These are phyloP conservation scores for Leishmania lainsoni DNA, from an alignment of 208 protist species.

Conservation along the genomic window DNA sequence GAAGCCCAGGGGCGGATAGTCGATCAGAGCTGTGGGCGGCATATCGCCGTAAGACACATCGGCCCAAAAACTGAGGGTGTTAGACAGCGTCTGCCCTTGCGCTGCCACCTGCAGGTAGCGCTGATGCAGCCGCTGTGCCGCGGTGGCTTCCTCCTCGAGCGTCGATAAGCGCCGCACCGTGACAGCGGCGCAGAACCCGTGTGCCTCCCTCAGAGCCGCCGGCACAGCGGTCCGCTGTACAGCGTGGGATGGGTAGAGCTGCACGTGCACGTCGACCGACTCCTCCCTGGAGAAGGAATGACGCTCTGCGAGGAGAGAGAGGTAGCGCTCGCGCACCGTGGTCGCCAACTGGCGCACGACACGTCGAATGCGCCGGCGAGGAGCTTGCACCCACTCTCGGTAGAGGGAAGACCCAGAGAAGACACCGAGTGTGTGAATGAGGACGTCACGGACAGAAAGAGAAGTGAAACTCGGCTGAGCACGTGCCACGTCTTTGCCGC, in stretches of 20 bases:
- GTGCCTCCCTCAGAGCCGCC: conserved; percentile 3
- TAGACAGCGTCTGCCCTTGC: conserved; percentile 67
- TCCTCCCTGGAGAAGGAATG: background rate
- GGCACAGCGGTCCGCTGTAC: conserved; percentile 1
- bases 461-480: background rate
- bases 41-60: conserved; percentile 37
- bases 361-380: conserved; percentile 34
- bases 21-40: conserved; percentile 10
- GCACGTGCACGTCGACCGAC: conserved; percentile 63
- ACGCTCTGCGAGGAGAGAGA: background rate
- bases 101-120: conserved; percentile 56
- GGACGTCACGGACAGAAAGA: background rate
- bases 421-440: conserved; percentile 37
- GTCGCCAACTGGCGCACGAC: conserved; percentile 18
- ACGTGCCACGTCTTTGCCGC: background rate
- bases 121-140: conserved; percentile 24
- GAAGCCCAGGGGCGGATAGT: conserved; percentile 39
- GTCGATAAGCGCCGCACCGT: conserved; percentile 43
- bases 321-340: conserved; percentile 17
- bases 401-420: conserved; percentile 45
- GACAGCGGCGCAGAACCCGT: conserved; percentile 48
- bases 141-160: conserved; percentile 37
- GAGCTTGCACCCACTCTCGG: conserved; percentile 48
- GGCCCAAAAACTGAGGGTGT: conserved; percentile 64
- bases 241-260: conserved; percentile 42